Evolutionary conservation across 306 rosid species (phyloP).

Genomic region (Vigna angularis): DNA sequence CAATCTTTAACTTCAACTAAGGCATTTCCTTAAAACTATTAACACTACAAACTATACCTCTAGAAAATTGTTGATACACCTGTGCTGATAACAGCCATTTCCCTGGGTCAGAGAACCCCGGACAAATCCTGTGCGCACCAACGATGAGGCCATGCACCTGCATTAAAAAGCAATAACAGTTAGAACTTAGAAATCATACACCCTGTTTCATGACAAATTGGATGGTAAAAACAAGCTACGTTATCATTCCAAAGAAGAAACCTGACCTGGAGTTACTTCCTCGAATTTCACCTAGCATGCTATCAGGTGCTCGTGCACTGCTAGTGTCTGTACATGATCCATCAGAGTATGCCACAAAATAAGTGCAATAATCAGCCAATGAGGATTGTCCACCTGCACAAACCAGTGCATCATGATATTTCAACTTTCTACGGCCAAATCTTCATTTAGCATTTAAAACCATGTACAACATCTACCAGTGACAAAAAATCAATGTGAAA

Average conservation of each 20-base stretch:
- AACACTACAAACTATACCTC: conserved; percentile 64
- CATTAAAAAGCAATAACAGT: conserved; percentile 43
- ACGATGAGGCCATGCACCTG: conserved; percentile 96
- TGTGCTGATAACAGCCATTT: conserved; percentile 98
- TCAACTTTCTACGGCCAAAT: conserved; percentile 24
- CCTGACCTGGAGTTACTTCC: conserved; percentile 89
- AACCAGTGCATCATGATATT: conserved; percentile 43
- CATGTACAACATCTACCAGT: conserved; percentile 12
- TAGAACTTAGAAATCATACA: conserved; percentile 39
- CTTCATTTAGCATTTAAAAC: conserved; percentile 10
- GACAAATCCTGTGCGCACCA: conserved; percentile 94
- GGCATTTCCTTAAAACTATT: not conserved
- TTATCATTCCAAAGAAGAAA: conserved; percentile 36
- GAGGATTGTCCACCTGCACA: conserved; percentile 96
- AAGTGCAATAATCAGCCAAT: conserved; percentile 99
- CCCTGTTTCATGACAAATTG: conserved; percentile 16
- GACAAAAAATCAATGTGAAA: conserved; percentile 8
- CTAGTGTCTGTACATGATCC: conserved; percentile 96
- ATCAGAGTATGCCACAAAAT: conserved; percentile 93
- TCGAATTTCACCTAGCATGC: conserved; percentile 97
- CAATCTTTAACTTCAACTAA: not conserved
- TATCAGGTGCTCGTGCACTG: conserved; percentile 96
- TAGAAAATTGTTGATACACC: conserved; percentile 78
- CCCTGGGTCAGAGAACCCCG: conserved; percentile 96
- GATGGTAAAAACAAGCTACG: not conserved